phyloP scores from a whole-genome alignment of 2,329 filamentous ascomycete genomes.

The Aureobasidium sp. region DNA sequence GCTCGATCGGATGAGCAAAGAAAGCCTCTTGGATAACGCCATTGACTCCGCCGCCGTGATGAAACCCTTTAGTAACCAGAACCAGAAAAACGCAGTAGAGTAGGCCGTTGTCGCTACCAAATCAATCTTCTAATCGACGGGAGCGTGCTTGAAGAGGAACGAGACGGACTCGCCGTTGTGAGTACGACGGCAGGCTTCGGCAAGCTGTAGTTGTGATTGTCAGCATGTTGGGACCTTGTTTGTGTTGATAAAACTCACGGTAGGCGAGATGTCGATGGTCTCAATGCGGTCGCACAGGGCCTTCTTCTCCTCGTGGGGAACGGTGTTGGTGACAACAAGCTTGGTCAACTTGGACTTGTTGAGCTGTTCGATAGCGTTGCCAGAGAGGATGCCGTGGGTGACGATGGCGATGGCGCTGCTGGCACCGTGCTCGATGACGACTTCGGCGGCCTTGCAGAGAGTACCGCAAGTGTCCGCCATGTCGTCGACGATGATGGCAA shows the following conservation, averaged over 20 bases:
- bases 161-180: slow-evolving; percentile 63
- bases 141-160: slow-evolving; percentile 62
- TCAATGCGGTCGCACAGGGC: slow-evolving; percentile 71
- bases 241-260: slow-evolving; percentile 37
- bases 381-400: slow-evolving; percentile 85
- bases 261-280: slow-evolving; percentile 87
- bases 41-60: slow-evolving; percentile 5
- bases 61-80: not conserved
- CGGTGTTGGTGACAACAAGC: slow-evolving; percentile 86
- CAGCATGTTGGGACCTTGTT: not conserved
- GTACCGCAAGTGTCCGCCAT: slow-evolving; percentile 97
- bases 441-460: slow-evolving; percentile 78
- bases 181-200: slow-evolving; percentile 63
- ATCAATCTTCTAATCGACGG: slow-evolving; percentile 30
- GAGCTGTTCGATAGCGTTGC: slow-evolving; percentile 78
- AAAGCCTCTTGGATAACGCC: not conserved
- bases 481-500: slow-evolving; percentile 93
- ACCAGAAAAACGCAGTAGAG: not conserved
- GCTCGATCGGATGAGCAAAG: not conserved
- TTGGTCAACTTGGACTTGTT: slow-evolving; percentile 70
- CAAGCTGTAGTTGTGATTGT: slow-evolving; percentile 38
- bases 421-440: slow-evolving; percentile 79
- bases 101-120: not conserved
- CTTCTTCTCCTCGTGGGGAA: slow-evolving; percentile 74
- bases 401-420: slow-evolving; percentile 89